These are phyloP conservation scores for Candida neerlandica DNA, from an alignment of 1,139 yeast species.

Conservation along the genomic window DNA sequence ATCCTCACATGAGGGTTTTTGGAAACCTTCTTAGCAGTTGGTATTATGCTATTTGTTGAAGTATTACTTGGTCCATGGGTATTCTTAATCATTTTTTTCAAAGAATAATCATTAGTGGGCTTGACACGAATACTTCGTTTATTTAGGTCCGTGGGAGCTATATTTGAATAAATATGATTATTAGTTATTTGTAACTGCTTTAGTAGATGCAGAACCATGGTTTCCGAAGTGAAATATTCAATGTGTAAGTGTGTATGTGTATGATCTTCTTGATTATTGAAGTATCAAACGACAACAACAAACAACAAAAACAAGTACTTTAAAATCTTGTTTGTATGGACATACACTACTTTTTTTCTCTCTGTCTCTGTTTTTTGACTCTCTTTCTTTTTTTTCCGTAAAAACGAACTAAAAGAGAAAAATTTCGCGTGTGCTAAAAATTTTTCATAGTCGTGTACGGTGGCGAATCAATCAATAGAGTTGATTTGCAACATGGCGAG, in stretches of 20 bases:
- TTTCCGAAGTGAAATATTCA: not conserved
- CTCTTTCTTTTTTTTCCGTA: not conserved
- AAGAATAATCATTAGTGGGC: constrained; percentile 19
- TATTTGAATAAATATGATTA: constrained; percentile 27
- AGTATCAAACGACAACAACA: not conserved
- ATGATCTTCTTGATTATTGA: not conserved
- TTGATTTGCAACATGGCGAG: constrained; percentile 1
- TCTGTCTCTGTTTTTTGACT: not conserved
- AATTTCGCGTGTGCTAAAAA: not conserved
- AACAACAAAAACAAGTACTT: not conserved
- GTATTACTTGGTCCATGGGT: constrained; percentile 3
- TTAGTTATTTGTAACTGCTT: constrained; percentile 31
- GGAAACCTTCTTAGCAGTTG: not conserved
- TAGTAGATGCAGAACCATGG: constrained; percentile 25
- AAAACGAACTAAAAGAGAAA: not conserved
- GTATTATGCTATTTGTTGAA: not conserved
- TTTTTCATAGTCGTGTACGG: not conserved
- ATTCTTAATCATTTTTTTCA: constrained; percentile 18
- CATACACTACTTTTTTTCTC: constrained; percentile 2
- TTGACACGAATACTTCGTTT: constrained; percentile 24
- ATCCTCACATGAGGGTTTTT: not conserved
- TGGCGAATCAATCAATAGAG: not conserved
- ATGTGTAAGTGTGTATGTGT: too few relatives aligned
- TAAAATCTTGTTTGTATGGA: not conserved
- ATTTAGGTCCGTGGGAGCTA: constrained; percentile 21